Evolutionary conservation across 768 basidiomycete species (phyloP), one percentile per base, ranked within the genome.

Genomic region (Collybia sp.): DNA sequence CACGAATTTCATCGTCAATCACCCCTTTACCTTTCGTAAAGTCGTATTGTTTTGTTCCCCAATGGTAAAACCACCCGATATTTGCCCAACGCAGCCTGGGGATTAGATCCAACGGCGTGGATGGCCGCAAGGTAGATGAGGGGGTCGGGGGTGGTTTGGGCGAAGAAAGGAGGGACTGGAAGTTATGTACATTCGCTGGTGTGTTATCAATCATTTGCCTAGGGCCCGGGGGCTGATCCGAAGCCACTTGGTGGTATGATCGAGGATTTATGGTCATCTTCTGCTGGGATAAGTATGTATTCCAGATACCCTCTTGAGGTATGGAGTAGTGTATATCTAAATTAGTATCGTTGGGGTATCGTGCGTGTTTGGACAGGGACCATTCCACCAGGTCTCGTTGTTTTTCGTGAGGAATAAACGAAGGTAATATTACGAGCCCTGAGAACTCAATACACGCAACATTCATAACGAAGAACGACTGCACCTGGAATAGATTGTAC

Each of bases 61-160:
- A 97, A 68, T 98, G 92, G 64, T 99, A 99, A 43, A 79, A 89
- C 82, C 88, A 89, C 9, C 95, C 95, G 41, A 99, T 86, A 56
- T 95, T 98, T 1, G 92, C 87, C 95, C 95, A 99, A 40, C 95
- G 78, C 40, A 99, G 62, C 60, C 89, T 93, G 5, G 70, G 72
- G 12, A 94, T 55, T 12, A 97, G 75, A 19, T 75, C 66, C 1
- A 77, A 77, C 1, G 79, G 67, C 2, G 63, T 60, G 6, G 69
- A 60, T 1, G 84, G 73, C 10, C 65, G 70, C 2, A 78, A 69
- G 2, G 80, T 80, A 1, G 71, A 59, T 2, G 90, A 89, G 8
- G 93, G 88, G 3, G 77, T 66, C 2, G 78, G 73, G 3, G 79
- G 76, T 4, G 71, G 79, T 59, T 86, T 87, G 1, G 83, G 77